Conservation (phyloP, 352 stramenopile species). For the Pythium oligandrum region DNA sequence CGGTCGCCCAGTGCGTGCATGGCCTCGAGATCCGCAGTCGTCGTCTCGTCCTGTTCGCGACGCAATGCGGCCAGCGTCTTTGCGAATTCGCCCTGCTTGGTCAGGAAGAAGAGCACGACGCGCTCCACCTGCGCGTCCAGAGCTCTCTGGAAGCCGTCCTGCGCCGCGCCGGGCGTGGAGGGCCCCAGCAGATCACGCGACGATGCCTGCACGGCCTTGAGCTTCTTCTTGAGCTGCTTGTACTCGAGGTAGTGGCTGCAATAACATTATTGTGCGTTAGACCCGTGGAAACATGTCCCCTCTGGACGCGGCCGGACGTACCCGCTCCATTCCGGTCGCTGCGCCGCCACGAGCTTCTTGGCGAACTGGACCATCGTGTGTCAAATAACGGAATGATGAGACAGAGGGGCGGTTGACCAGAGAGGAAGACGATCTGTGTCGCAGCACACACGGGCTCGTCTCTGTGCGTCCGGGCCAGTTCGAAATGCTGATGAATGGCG, state of each 20-base stretch:
- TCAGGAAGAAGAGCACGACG: conserved; percentile 84
- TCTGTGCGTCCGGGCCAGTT: too few species aligned
- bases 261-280: neutral
- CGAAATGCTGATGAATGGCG: too few species aligned
- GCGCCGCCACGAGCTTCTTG: conserved; percentile 70
- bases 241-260: conserved; percentile 86
- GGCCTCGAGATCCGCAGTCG: conserved; percentile 39
- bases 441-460: too few species aligned
- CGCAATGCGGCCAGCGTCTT: conserved; percentile 51
- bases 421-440: too few species aligned
- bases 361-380: conserved; percentile 71
- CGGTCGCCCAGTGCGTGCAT: conserved; percentile 68
- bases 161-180: conserved; percentile 18
- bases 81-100: conserved; percentile 82
- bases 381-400: too few species aligned
- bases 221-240: conserved; percentile 87
- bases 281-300: too few species aligned
- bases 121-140: conserved; percentile 81
- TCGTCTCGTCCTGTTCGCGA: conserved; percentile 39
- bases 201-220: conserved; percentile 66
- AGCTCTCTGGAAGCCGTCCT: conserved; percentile 68
- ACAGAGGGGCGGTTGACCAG: too few species aligned
- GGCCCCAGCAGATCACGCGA: conserved; percentile 27
- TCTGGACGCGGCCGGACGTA: conserved; percentile 13
- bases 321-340: conserved; percentile 73